Evolutionary conservation across 129 eudicot species (phyloP).

Genomic region (Flaveria ramosissima): DNA sequence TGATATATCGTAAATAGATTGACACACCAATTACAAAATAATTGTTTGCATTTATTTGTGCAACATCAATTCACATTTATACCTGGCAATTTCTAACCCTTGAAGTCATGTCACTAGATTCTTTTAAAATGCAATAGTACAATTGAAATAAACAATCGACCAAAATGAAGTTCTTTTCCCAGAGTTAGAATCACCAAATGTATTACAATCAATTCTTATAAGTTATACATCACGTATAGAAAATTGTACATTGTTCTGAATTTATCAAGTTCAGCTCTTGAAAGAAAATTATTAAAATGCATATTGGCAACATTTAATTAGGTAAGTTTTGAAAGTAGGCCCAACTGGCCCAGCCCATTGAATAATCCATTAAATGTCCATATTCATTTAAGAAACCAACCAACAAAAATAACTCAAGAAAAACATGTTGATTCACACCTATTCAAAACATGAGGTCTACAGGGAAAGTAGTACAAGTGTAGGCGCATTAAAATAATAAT

Average conservation of each 20-base stretch:
- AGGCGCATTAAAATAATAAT: conserved; percentile 13
- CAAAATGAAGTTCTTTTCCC: background rate
- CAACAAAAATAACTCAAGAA: conserved; percentile 13
- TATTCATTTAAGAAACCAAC: conserved; percentile 29
- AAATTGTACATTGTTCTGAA: background rate
- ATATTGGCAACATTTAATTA: too few relatives aligned
- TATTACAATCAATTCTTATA: background rate
- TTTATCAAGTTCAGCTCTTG: background rate
- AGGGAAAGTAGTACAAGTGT: conserved; percentile 4
- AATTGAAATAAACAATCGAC: background rate
- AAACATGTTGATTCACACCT: conserved; percentile 32
- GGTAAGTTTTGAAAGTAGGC: conserved; percentile 19
- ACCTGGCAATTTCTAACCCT: background rate
- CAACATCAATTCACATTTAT: background rate
- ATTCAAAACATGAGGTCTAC: conserved; percentile 15
- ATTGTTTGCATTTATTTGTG: background rate
- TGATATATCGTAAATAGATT: background rate
- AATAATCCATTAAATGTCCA: conserved; percentile 19
- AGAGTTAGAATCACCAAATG: background rate
- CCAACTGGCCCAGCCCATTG: conserved; percentile 38
- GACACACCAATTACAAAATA: background rate
- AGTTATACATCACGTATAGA: background rate
- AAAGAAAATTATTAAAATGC: background rate
- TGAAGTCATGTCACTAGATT: background rate
- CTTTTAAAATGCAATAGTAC: background rate